Conservation (phyloP, 495 filamentous ascomycete species). For the Penicillium lividum region DNA sequence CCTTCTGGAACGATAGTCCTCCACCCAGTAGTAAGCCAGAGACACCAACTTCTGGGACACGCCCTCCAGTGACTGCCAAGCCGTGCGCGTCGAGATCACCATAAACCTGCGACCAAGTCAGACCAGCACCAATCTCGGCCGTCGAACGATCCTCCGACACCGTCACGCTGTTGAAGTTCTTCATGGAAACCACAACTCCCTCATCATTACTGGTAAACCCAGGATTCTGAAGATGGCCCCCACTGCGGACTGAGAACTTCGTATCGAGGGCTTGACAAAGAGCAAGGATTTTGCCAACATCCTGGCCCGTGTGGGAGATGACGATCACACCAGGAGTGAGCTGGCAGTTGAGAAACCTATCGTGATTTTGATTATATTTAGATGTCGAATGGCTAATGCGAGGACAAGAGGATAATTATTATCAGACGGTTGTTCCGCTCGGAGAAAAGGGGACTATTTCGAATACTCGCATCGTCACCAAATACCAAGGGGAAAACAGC, state of each 20-base stretch:
- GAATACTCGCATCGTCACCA: constrained; percentile 7
- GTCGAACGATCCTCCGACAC: background rate
- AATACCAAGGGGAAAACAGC: constrained; percentile 12
- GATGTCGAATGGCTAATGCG: constrained; percentile 3
- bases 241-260: constrained; percentile 20
- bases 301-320: constrained; percentile 1
- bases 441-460: background rate
- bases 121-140: background rate
- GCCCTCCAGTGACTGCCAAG: background rate
- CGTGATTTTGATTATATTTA: constrained; percentile 3
- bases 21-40: background rate
- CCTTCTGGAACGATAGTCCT: background rate
- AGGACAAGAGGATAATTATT: too few relatives aligned
- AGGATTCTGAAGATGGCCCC: constrained; percentile 16
- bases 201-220: constrained; percentile 14
- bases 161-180: background rate
- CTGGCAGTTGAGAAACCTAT: constrained; percentile 19
- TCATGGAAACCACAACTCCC: background rate
- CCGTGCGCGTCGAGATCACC: background rate
- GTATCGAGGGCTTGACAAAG: constrained; percentile 13
- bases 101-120: background rate
- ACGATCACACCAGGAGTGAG: constrained; percentile 12
- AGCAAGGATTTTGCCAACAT: constrained; percentile 14
- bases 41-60: background rate
- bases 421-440: too few relatives aligned